phyloP scores from a whole-genome alignment of 202 grass and related monocot species.

The Zizania palustris region DNA sequence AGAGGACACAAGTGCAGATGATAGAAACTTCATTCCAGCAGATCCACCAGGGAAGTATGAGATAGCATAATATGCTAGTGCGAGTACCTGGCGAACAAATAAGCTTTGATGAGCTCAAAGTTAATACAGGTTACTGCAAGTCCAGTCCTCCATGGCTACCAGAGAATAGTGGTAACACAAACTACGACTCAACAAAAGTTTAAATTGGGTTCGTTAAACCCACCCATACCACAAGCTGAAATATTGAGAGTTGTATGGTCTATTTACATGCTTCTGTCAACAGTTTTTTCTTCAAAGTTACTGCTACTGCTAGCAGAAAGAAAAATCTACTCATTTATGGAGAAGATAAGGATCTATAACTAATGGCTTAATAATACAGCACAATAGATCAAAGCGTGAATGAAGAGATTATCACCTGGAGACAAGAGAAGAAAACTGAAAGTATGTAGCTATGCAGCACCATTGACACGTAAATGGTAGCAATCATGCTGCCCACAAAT shows the following conservation, averaged over 20 bases:
- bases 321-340: not conserved
- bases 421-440: conserved; percentile 90
- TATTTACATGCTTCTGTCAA: conserved; percentile 16
- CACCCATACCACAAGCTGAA: not conserved
- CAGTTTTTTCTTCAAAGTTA: conserved; percentile 3
- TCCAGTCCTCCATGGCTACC: not conserved
- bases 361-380: not conserved
- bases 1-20: conserved; percentile 66
- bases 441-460: conserved; percentile 96
- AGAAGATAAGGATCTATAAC: not conserved
- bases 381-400: conserved; percentile 8
- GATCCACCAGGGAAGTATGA: conserved; percentile 98
- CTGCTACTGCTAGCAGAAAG: conserved; percentile 19
- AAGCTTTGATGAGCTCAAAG: conserved; percentile 32
- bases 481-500: conserved; percentile 84
- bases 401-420: conserved; percentile 64
- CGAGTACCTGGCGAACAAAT: conserved; percentile 67
- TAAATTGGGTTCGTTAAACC: not conserved
- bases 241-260: conserved; percentile 1
- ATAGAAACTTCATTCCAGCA: conserved; percentile 88
- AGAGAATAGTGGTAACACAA: conserved; percentile 8
- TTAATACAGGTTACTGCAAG: not conserved
- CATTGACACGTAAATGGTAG: conserved; percentile 97
- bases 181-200: not conserved
- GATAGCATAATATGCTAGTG: conserved; percentile 90